Evolutionary conservation across 2,329 filamentous ascomycete species (phyloP).

Genomic region (Nemania sp.): DNA sequence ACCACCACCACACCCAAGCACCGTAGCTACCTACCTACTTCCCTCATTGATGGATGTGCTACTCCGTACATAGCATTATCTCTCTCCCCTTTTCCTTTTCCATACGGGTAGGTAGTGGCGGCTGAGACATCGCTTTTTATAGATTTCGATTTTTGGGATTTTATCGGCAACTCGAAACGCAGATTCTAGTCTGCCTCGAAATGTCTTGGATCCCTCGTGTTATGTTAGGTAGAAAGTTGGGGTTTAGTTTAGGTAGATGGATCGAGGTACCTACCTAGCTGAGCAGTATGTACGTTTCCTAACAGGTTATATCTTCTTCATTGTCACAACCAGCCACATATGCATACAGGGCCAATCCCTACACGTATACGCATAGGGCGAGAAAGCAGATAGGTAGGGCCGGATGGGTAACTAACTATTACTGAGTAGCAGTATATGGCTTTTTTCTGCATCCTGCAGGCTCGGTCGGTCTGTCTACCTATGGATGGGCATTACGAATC

Average conservation of each 20-base stretch:
- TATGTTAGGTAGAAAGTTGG: not conserved
- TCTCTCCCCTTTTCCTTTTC: constrained; percentile 11
- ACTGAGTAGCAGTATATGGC: constrained; percentile 4
- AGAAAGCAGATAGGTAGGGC: not conserved
- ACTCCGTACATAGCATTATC: constrained; percentile 19
- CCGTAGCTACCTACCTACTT: not conserved
- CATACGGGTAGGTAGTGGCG: not conserved
- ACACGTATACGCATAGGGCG: not conserved
- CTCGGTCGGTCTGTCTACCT: not conserved
- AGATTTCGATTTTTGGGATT: not conserved
- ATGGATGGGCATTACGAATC: constrained; percentile 7
- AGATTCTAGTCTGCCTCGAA: not conserved
- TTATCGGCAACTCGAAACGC: constrained; percentile 7
- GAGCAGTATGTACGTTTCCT: not conserved
- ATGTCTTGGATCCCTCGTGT: not conserved
- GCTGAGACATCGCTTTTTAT: constrained; percentile 16
- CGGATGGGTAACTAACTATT: not conserved
- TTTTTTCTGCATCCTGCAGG: constrained; percentile 17
- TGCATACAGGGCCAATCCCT: not conserved
- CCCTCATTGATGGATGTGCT: constrained; percentile 15
- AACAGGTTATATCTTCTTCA: not conserved
- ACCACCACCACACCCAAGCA: not conserved
- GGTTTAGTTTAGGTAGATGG: no score
- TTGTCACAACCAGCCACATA: not conserved
- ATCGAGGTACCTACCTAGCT: not conserved